phyloP scores from a whole-genome alignment of 305 asterid species.

The Fraxinus angustifolia region DNA sequence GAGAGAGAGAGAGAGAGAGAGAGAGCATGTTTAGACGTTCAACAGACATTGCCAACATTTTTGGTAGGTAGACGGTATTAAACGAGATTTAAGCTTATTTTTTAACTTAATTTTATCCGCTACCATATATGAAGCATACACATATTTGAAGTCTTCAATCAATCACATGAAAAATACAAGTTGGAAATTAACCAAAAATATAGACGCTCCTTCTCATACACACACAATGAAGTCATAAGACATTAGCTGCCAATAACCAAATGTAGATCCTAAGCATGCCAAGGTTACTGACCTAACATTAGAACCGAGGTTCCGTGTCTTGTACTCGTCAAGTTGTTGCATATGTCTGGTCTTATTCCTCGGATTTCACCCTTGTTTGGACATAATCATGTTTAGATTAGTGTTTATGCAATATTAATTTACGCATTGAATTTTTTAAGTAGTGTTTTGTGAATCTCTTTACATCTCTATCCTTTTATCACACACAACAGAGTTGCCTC shows the following conservation, averaged over 20 bases:
- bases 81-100: background rate
- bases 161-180: background rate
- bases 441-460: background rate
- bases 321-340: slow-evolving; percentile 22
- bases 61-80: background rate
- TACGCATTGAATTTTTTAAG: background rate
- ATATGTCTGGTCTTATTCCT: background rate
- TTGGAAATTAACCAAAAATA: background rate
- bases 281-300: slow-evolving; percentile 1
- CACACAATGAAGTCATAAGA: background rate
- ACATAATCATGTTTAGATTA: background rate
- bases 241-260: background rate
- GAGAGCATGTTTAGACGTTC: too few species aligned
- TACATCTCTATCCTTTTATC: background rate
- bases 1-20: too few species aligned
- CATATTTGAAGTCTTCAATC: background rate
- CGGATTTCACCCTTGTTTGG: background rate
- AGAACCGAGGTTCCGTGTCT: slow-evolving; percentile 23
- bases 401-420: background rate
- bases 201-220: background rate
- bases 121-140: background rate
- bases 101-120: background rate
- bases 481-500: background rate
- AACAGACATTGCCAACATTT: background rate
- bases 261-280: background rate